Conservation (phyloP, 768 basidiomycete genomes). For the Auricularia cornea region DNA sequence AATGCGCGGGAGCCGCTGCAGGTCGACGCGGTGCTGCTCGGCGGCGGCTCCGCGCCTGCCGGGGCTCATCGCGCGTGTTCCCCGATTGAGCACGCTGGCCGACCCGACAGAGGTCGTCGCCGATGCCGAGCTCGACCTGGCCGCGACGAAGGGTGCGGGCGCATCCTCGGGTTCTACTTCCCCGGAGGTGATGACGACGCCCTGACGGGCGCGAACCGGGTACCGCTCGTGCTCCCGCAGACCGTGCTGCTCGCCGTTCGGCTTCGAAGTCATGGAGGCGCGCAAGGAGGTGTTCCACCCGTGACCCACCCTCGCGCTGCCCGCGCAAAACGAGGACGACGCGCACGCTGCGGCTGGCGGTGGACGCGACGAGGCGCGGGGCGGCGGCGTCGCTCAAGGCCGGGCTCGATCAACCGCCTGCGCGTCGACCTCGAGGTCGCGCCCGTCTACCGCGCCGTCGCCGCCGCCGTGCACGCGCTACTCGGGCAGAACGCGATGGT, state of each 20-base stretch:
- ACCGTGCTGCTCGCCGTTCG: too few relatives aligned
- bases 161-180: conserved; percentile 59
- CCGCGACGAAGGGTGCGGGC: conserved; percentile 50
- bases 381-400: conserved; percentile 91
- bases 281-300: too few relatives aligned
- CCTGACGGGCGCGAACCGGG: conserved; percentile 36
- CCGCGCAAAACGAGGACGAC: conserved; percentile 52
- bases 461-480: conserved; percentile 41
- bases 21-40: conserved; percentile 73
- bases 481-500: conserved; percentile 46
- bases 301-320: too few relatives aligned
- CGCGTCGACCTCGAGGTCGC: conserved; percentile 57
- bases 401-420: conserved; percentile 54
- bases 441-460: conserved; percentile 51
- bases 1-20: conserved; percentile 54
- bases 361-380: conserved; percentile 89
- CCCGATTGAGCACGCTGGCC: conserved; percentile 53
- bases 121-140: conserved; percentile 39
- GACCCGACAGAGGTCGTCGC: conserved; percentile 70
- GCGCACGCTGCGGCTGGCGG: conserved; percentile 86
- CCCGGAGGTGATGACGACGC: conserved; percentile 42
- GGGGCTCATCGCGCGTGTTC: conserved; percentile 61
- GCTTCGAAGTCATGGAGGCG: too few relatives aligned
- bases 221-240: conserved; percentile 58
- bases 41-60: conserved; percentile 72